A percentile compares a stretch with the other conserved stretches of the same genome.
phyloP scores from a whole-genome alignment of 257 asterid genomes.

The Ehretia macrophylla region DNA sequence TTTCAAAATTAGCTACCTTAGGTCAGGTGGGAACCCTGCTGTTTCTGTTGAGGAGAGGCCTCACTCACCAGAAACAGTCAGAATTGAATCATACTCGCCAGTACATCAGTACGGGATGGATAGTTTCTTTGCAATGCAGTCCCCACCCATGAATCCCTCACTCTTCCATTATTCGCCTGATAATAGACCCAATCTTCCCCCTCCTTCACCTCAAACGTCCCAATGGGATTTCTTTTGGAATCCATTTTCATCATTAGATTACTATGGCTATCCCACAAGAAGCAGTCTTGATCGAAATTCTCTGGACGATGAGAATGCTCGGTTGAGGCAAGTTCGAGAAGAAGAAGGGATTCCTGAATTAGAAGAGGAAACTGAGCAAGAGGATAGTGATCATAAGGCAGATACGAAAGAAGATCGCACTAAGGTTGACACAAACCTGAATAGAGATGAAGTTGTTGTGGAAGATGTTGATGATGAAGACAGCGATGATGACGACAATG shows the following conservation, averaged over 20 bases:
- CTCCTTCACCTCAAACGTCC: conserved; percentile 72
- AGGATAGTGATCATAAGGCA: conserved; percentile 45
- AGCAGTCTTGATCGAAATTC: conserved; percentile 41
- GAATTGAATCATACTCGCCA: conserved; percentile 65
- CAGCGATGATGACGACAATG: conserved; percentile 24
- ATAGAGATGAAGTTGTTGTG: conserved; percentile 60
- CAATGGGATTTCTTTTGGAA: conserved; percentile 99
- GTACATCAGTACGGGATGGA: conserved; percentile 68
- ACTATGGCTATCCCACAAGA: conserved; percentile 64
- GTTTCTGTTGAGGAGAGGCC: conserved; percentile 80
- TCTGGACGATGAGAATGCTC: conserved; percentile 61
- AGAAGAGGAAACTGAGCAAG: conserved; percentile 88
- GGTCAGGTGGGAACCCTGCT: conserved; percentile 64
- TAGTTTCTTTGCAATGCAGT: conserved; percentile 54
- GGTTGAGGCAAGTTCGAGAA: conserved; percentile 70
- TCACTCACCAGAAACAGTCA: conserved; percentile 68
- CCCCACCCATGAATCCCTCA: conserved; percentile 53
- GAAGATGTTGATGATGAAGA: conserved; percentile 53
- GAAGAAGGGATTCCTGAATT: conserved; percentile 89
- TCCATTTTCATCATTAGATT: conserved; percentile 87
- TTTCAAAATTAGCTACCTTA: conserved; percentile 52
- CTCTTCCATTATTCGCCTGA: conserved; percentile 59
- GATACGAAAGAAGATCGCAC: conserved; percentile 31
- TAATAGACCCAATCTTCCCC: conserved; percentile 47
- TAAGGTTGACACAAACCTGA: conserved; percentile 24